Evolutionary conservation across 306 rosid species (phyloP).

Genomic region (Prunus padus): DNA sequence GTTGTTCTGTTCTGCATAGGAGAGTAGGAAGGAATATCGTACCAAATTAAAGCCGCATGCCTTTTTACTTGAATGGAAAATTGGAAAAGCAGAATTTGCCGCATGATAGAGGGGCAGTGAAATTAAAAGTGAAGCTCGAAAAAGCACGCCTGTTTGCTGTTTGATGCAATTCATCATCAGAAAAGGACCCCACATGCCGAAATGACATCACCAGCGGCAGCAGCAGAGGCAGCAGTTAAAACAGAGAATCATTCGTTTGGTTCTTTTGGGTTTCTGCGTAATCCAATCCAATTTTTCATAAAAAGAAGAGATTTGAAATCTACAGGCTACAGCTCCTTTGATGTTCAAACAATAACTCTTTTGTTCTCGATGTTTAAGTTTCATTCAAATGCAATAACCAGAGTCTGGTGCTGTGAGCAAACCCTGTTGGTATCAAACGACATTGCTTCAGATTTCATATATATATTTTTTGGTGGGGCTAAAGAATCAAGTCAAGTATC

Average conservation of each 20-base stretch:
- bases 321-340: neutral
- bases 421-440: neutral
- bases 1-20: no score
- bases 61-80: slow-evolving; percentile 11
- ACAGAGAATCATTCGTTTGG: slow-evolving; percentile 25
- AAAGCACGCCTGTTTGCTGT: slow-evolving; percentile 56
- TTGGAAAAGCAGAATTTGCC: slow-evolving; percentile 24
- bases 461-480: no score
- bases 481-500: neutral
- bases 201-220: neutral
- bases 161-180: slow-evolving; percentile 27
- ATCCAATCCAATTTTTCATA: neutral
- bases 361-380: neutral
- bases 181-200: slow-evolving; percentile 54
- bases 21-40: slow-evolving; percentile 29
- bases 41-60: slow-evolving; percentile 2
- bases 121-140: slow-evolving; percentile 47
- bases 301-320: neutral
- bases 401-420: neutral
- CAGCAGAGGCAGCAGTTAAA: neutral
- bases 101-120: slow-evolving; percentile 39
- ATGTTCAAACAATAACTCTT: neutral
- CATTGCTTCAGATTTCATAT: neutral
- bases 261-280: neutral
- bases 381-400: neutral